phyloP scores from a whole-genome alignment of 1,284 basidiomycete species.

The Cryptococcus sp. region DNA sequence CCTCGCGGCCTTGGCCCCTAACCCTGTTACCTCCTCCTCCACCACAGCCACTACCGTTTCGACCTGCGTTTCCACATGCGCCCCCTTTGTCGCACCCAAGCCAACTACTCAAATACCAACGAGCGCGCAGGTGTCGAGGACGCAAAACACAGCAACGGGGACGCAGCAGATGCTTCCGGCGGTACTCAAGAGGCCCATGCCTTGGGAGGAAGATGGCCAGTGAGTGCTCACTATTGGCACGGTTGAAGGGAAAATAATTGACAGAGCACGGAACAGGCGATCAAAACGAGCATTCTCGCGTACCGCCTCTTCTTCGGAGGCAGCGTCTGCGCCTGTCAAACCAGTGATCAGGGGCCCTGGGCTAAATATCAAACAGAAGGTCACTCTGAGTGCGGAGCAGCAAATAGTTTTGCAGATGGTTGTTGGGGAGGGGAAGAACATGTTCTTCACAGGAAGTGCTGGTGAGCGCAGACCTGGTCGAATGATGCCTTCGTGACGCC shows the following conservation, averaged over 20 bases:
- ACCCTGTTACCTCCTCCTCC: slow-evolving; percentile 10
- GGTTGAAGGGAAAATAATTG: too few species aligned
- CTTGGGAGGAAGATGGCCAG: slow-evolving; percentile 40
- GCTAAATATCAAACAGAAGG: slow-evolving; percentile 48
- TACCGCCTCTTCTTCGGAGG: not conserved
- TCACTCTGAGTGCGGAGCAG: slow-evolving; percentile 74
- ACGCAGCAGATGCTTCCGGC: slow-evolving; percentile 11
- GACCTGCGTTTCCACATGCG: not conserved
- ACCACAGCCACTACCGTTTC: slow-evolving; percentile 2
- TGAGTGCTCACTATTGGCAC: slow-evolving; percentile 13
- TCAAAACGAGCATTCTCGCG: not conserved
- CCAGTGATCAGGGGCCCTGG: slow-evolving; percentile 4
- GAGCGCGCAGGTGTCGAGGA: slow-evolving; percentile 2
- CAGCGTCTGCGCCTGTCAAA: not conserved
- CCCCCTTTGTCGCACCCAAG: not conserved
- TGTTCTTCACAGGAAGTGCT: slow-evolving; percentile 98
- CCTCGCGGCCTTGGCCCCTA: slow-evolving; percentile 36
- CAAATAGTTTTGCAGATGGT: slow-evolving; percentile 69
- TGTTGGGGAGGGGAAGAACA: slow-evolving; percentile 65
- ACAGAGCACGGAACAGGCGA: not conserved
- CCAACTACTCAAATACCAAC: slow-evolving; percentile 1
- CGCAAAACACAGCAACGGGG: not conserved
- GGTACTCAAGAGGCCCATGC: slow-evolving; percentile 29
- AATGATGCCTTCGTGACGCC: not conserved
- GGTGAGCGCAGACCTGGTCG: slow-evolving; percentile 58